These are phyloP conservation scores for Vigna hirtella DNA, from an alignment of 306 rosid genomes.

Conservation along the genomic window DNA sequence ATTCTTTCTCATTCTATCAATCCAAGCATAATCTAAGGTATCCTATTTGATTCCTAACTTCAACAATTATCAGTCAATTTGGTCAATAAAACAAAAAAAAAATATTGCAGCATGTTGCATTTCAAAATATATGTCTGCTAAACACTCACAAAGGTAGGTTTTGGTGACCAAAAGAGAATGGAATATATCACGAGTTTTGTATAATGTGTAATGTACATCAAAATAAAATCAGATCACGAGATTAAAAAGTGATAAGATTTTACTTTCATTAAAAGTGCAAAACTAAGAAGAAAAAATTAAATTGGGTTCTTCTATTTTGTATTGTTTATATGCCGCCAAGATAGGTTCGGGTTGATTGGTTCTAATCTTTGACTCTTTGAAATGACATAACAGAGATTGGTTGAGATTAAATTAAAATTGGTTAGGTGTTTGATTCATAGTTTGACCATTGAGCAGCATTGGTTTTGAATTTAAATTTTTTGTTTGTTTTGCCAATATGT, in stretches of 20 bases:
- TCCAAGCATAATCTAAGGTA: background rate
- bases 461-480: background rate
- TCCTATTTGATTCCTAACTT: background rate
- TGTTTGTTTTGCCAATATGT: background rate
- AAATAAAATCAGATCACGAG: background rate
- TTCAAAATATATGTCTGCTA: background rate
- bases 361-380: background rate
- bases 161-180: background rate
- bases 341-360: background rate
- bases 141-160: background rate
- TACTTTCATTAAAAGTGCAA: too few relatives aligned
- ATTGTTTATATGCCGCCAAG: background rate
- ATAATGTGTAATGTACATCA: background rate
- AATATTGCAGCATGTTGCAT: background rate
- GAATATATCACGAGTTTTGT: background rate
- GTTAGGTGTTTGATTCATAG: background rate
- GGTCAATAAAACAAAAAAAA: background rate
- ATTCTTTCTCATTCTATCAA: background rate
- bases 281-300: background rate
- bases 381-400: background rate
- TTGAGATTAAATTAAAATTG: background rate
- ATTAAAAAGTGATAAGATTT: background rate
- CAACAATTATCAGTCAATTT: background rate
- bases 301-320: background rate
- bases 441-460: background rate